Conservation (phyloP, 352 stramenopile genomes). For the Phytophthora constricta region DNA sequence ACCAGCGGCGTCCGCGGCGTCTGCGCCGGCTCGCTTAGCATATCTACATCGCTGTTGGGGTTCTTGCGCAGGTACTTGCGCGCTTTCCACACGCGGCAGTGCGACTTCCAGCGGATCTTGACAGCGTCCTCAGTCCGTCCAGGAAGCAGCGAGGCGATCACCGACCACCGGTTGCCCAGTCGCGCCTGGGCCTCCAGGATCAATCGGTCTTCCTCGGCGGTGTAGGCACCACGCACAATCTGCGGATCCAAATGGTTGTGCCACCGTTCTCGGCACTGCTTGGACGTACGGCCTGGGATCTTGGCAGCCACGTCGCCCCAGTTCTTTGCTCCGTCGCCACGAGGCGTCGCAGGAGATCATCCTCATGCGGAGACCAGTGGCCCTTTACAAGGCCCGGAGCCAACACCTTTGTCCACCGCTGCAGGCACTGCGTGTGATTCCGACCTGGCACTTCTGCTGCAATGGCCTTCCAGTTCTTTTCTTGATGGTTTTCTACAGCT, state of each 20-base stretch:
- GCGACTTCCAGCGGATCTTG: conserved; percentile 94
- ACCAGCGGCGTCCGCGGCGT: conserved; percentile 39
- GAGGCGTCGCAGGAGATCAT: conserved; percentile 77
- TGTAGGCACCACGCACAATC: conserved; percentile 90
- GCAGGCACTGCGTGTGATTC: conserved; percentile 92
- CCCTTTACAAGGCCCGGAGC: conserved; percentile 89
- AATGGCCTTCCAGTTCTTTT: conserved; percentile 94
- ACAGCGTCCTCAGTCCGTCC: conserved; percentile 91
- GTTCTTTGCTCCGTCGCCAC: conserved; percentile 90
- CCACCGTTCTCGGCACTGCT: conserved; percentile 92
- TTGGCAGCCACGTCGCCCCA: conserved; percentile 89
- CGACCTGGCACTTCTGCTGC: conserved; percentile 84
- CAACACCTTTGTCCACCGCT: conserved; percentile 93
- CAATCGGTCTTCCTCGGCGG: conserved; percentile 88
- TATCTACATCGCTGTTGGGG: conserved; percentile 43
- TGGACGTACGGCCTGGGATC: conserved; percentile 87
- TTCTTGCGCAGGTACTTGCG: conserved; percentile 84
- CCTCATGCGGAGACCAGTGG: conserved; percentile 91
- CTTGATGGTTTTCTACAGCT: conserved; percentile 87
- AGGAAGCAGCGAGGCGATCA: conserved; percentile 88
- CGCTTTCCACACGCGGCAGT: conserved; percentile 84
- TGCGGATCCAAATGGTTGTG: conserved; percentile 90
- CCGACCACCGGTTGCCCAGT: conserved; percentile 91
- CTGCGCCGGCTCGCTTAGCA: conserved; percentile 39
- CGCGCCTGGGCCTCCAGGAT: conserved; percentile 86